Evolutionary conservation across 352 stramenopile genomes (phyloP), one percentile per base, ranked within the genome.

Genomic region (Phytophthora multivora): DNA sequence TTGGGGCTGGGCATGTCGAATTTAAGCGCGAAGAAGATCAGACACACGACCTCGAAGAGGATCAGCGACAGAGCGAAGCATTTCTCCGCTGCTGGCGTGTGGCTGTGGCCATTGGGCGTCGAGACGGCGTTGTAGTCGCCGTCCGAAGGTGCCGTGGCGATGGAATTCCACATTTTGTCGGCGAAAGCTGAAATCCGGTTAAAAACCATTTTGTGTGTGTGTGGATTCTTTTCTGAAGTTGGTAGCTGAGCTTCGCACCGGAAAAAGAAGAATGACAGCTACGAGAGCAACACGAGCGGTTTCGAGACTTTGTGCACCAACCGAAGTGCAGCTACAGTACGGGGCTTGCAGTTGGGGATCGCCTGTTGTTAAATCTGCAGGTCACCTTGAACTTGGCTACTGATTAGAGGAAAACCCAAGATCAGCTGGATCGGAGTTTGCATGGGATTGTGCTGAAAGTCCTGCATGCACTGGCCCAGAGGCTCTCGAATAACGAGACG

Each of bases 11-110:
- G 59, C 50, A 59, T 50, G 28, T 60, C 51, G 35, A 66, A 66
- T 42, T 66, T 66, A 2, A 66, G 42, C 1, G 49, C 59, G 26
- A 66, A 66, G 25, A 66, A 51, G 50, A 66, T 30, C 18, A 66
- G 26, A 46, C 59, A 66, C 50, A 66, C 26, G 12, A 36, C 35
- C 19, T 66, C 41, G 33, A 66, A 66, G 2, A 56, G 19, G 1
- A 53, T 19, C 11, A 59, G 16, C 25, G 59, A 66, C 16, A 59
- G 12, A 5, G 51, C 59, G 42, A 66, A 66, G 25, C 31, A 26
- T 36, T 43, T 66, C 26, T 59, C 58, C 11, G n/a, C 16, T 5
- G 18, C 19, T 3, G 35, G 30, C 1, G 54, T 11, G 6, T 30
- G 49, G 35, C 40, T 47, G 28, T 25, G 25, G 16, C 21, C 50